These are phyloP conservation scores for Lachnellula cervina DNA, from an alignment of 2,329 filamentous ascomycete species.

Conservation along the genomic window DNA sequence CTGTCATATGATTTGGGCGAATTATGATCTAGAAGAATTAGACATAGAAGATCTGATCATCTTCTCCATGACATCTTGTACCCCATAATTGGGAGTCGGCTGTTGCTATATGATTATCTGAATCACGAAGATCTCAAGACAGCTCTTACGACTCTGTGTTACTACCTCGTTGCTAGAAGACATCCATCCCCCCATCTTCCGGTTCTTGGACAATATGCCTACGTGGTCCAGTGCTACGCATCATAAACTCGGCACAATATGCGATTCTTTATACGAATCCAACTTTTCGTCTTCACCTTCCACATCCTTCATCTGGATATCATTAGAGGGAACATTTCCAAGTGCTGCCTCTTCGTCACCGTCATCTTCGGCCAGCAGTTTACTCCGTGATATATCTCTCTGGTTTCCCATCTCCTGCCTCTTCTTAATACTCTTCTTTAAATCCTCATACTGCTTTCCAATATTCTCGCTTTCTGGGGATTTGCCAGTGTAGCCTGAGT, in stretches of 20 bases:
- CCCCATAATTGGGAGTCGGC: too few species aligned
- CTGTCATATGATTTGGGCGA: not conserved
- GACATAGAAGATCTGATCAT: not conserved
- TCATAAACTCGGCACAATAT: not conserved
- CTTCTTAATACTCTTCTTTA: not conserved
- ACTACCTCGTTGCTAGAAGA: too few species aligned
- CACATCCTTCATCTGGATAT: not conserved
- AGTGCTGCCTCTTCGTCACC: not conserved
- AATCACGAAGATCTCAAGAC: too few species aligned
- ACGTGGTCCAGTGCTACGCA: not conserved
- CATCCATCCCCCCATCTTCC: not conserved
- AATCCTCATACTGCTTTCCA: not conserved
- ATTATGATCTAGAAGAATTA: not conserved
- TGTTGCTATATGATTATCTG: too few species aligned
- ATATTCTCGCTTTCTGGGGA: not conserved
- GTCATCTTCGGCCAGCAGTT: not conserved
- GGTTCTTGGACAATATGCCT: not conserved
- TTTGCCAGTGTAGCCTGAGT: not conserved
- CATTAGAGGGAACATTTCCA: not conserved
- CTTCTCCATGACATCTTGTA: too few species aligned
- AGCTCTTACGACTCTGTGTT: too few species aligned
- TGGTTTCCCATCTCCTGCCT: not conserved
- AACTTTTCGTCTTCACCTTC: not conserved
- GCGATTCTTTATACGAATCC: not conserved
- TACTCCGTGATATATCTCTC: not conserved